Evolutionary conservation across 108 stramenopile species (phyloP).

Genomic region (Epithemia pelagica): DNA sequence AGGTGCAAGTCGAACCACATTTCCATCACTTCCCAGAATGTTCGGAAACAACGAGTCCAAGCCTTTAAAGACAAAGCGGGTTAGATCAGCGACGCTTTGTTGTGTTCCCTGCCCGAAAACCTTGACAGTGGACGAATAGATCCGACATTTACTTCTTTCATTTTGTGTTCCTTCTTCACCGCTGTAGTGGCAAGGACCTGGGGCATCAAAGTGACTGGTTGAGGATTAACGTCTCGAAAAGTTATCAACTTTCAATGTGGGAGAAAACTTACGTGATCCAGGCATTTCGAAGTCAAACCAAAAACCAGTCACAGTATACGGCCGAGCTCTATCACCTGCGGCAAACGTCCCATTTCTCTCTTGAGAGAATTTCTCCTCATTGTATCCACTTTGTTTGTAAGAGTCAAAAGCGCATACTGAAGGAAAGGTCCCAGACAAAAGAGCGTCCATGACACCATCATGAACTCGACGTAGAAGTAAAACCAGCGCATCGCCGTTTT

Average conservation of each 20-base stretch:
- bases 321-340: neutral
- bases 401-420: neutral
- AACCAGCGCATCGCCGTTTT: neutral
- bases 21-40: neutral
- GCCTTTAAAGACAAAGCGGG: neutral
- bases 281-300: neutral
- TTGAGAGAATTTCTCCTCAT: neutral
- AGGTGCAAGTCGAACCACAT: neutral
- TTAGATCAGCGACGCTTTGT: neutral
- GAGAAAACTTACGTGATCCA: too few relatives aligned
- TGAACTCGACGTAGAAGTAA: neutral
- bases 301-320: neutral
- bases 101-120: neutral
- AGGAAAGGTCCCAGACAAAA: neutral
- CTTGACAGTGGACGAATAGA: neutral
- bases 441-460: neutral
- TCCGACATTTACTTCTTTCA: too few relatives aligned
- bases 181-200: too few relatives aligned
- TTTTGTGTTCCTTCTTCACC: too few relatives aligned
- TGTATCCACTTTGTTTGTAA: neutral
- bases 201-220: too few relatives aligned
- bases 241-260: too few relatives aligned
- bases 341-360: neutral
- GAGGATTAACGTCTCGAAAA: too few relatives aligned
- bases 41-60: neutral